Conservation (phyloP, 495 filamentous ascomycete genomes). For the Thermochaetoides thermophila region DNA sequence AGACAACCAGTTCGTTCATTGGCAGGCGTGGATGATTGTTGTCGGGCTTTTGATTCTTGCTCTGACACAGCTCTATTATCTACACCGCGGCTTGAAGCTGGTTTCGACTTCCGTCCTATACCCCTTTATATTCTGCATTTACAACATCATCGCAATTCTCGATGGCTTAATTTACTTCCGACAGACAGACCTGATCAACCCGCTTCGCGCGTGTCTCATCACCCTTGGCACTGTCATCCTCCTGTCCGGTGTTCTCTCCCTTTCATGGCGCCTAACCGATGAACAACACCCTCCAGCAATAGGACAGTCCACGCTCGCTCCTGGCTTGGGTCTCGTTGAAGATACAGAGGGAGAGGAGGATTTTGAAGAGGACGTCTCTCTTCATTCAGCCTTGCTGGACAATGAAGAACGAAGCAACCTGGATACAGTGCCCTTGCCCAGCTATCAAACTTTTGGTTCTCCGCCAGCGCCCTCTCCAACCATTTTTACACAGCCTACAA, state of each 20-base stretch:
- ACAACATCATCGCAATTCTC: constrained; percentile 97
- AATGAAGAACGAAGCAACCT: constrained; percentile 20
- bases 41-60: constrained; percentile 69
- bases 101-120: constrained; percentile 95
- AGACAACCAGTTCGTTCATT: constrained; percentile 88
- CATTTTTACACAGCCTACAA: too few relatives aligned
- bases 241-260: constrained; percentile 71
- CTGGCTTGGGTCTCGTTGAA: constrained; percentile 55
- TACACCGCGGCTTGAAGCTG: constrained; percentile 84
- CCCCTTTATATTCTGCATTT: constrained; percentile 96
- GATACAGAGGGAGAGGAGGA: constrained; percentile 45
- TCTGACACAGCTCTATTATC: constrained; percentile 83
- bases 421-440: constrained; percentile 15
- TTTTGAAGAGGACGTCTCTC: constrained; percentile 23
- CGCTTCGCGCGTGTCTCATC: constrained; percentile 68
- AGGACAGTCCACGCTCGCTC: constrained; percentile 46
- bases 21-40: constrained; percentile 93
- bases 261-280: constrained; percentile 85
- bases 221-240: constrained; percentile 76
- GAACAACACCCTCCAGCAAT: constrained; percentile 45
- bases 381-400: constrained; percentile 23
- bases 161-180: constrained; percentile 96
- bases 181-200: constrained; percentile 63
- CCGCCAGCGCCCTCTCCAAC: constrained; percentile 4
- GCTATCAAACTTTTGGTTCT: constrained; percentile 32